phyloP scores from a whole-genome alignment of 805 yeast genomes.

The Starmerella stellata region DNA sequence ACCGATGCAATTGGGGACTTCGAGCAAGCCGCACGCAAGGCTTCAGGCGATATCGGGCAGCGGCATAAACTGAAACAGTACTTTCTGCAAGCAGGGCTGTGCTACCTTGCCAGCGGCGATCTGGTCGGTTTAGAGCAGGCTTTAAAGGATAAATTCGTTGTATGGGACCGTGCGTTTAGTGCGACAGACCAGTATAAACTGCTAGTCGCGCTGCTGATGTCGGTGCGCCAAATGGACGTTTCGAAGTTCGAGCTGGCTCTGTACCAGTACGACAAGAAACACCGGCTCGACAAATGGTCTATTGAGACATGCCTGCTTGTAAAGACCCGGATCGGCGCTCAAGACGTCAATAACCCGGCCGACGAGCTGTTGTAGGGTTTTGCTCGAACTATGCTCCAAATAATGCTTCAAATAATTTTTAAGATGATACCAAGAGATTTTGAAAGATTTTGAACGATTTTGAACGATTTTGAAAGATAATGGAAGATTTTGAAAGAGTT shows the following conservation, averaged over 20 bases:
- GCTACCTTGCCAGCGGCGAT: conserved; percentile 11
- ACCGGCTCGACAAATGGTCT: conserved; percentile 13
- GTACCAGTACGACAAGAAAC: conserved; percentile 11
- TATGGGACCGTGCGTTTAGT: conserved; percentile 10
- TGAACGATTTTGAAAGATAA: background rate
- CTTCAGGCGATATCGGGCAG: conserved; percentile 3
- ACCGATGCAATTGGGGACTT: conserved; percentile 8
- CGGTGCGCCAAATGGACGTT: conserved; percentile 9
- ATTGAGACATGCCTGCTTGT: conserved; percentile 9
- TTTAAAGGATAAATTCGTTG: conserved; percentile 1
- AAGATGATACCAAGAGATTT: no score
- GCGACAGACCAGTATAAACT: conserved; percentile 9
- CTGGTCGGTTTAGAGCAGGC: conserved; percentile 5
- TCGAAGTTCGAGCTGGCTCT: conserved; percentile 13
- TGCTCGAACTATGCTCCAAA: no score
- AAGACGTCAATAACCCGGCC: conserved; percentile 2
- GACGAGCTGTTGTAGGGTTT: conserved; percentile 8
- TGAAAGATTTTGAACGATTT: background rate
- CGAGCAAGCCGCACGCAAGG: conserved; percentile 8
- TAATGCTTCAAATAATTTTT: no score
- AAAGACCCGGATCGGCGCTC: conserved; percentile 6
- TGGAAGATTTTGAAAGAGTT: background rate
- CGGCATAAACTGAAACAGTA: conserved; percentile 9
- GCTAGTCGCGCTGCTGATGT: conserved; percentile 7
- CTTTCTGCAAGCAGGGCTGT: conserved; percentile 10